A percentile compares a stretch with the other conserved stretches of the same genome.
Conservation (phyloP, 441 rosid species). For the Populus hybrid region DNA sequence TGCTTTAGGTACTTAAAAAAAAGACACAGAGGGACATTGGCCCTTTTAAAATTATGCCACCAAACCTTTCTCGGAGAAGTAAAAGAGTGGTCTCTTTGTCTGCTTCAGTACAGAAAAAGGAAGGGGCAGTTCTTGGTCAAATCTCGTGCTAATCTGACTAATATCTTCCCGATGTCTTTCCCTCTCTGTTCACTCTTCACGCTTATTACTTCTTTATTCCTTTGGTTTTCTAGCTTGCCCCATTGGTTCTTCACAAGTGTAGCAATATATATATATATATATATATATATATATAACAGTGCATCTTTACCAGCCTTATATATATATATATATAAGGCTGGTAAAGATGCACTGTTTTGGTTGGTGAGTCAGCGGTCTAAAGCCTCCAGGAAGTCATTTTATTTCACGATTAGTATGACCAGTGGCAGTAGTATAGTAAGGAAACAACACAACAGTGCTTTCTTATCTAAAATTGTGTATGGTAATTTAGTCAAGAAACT, state of each 20-base stretch:
- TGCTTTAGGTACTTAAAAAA: conserved; percentile 17
- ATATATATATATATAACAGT: no score
- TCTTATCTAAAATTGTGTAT: conserved; percentile 19
- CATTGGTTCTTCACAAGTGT: no score
- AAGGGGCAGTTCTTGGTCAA: conserved; percentile 22
- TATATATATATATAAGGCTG: neutral
- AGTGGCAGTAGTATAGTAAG: no score
- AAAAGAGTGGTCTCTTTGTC: conserved; percentile 46
- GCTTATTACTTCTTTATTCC: neutral
- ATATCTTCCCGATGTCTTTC: conserved; percentile 5
- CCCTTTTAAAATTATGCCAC: neutral
- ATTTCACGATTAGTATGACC: neutral
- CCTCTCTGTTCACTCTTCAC: conserved; percentile 26
- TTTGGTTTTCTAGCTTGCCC: neutral
- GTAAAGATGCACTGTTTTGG: neutral
- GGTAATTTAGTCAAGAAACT: conserved; percentile 15
- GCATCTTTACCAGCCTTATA: no score
- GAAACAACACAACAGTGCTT: conserved; percentile 14
- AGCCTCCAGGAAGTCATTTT: neutral
- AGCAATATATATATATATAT: no score
- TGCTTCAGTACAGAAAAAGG: conserved; percentile 13
- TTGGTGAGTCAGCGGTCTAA: conserved; percentile 27
- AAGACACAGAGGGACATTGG: conserved; percentile 25
- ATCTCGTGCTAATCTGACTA: conserved; percentile 24
- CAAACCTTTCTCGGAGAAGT: conserved; percentile 39